These are phyloP conservation scores for Magnaporthiopsis poae DNA, from an alignment of 2,329 filamentous ascomycete genomes.

Conservation along the genomic window DNA sequence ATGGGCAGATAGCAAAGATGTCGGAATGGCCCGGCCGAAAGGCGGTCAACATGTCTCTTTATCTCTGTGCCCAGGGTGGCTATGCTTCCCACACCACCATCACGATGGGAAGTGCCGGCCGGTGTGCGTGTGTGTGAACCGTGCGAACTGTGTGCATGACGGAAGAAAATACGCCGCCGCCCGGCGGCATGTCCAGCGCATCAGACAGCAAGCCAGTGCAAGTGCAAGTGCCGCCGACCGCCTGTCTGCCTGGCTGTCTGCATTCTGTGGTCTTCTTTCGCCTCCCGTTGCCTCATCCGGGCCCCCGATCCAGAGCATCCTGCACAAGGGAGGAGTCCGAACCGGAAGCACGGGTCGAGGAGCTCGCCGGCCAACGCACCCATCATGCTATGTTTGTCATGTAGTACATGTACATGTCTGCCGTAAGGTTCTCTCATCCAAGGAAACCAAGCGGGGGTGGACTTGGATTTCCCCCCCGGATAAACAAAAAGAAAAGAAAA, in stretches of 20 bases:
- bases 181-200: neutral
- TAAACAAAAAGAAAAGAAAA: too few relatives aligned
- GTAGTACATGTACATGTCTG: neutral
- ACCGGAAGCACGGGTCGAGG: neutral
- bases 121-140: too few relatives aligned
- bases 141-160: neutral
- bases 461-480: too few relatives aligned
- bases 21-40: neutral
- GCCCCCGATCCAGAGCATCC: neutral
- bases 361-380: too few relatives aligned
- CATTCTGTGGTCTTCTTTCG: too few relatives aligned
- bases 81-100: neutral
- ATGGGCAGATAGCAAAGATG: neutral
- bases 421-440: too few relatives aligned
- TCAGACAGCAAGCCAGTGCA: neutral
- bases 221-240: too few relatives aligned
- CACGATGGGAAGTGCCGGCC: neutral
- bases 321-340: neutral
- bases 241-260: too few relatives aligned
- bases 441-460: too few relatives aligned
- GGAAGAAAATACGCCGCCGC: neutral
- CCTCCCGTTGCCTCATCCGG: neutral
- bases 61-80: too few relatives aligned
- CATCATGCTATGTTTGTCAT: neutral
- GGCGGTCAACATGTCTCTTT: neutral